Evolutionary conservation across 257 asterid genomes (phyloP), one percentile per base, ranked within the genome.

Genomic region (Prunella vulgaris): DNA sequence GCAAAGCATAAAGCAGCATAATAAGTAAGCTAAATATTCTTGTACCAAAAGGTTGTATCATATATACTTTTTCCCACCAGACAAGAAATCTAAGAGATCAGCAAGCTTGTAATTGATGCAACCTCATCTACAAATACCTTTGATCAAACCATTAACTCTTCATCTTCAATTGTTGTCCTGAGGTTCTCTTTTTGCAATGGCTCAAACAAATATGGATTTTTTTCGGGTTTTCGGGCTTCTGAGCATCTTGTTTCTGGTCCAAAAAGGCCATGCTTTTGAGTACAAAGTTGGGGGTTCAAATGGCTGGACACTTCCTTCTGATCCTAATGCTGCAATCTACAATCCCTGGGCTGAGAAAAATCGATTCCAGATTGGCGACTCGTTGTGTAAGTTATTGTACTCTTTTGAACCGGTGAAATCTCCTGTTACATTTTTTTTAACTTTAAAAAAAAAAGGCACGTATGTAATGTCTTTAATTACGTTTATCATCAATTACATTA

Each of bases 241-340:
- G 21, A 25, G 74, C 69, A 42, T 86, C 52, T 40, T 71, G 42
- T 12, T 86, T 25, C 5, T 88, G 76, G 65, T 75, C 20, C 83
- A 82, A 59, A 70, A 68, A 60, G 80, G 78, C 32, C 48, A 64
- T 68, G 94, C 84, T 8, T 88, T 72, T 62, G 84, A 85, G 46
- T 88, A 77, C 79, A 86, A 72, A 28, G 90, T 90, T 7, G 97
- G 97, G 54, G 98, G 97, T 17, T 44, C 82, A 18, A 66, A 56
- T 38, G 89, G 84, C n/a, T 90, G 98, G 98, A 64, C 80, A 70
- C 72, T 76, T 30, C 96, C 96, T 21, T 2, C 77, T 69, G 90
- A 87, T 69, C 74, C 90, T 5, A 81, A 74, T 59, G 71, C 85
- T 24, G 68, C 81, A 7, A 60, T 52, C 80, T 80, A 74, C 74